Evolutionary conservation across 164 flowering plant genomes (phyloP).

Genomic region (Vitis riparia): DNA sequence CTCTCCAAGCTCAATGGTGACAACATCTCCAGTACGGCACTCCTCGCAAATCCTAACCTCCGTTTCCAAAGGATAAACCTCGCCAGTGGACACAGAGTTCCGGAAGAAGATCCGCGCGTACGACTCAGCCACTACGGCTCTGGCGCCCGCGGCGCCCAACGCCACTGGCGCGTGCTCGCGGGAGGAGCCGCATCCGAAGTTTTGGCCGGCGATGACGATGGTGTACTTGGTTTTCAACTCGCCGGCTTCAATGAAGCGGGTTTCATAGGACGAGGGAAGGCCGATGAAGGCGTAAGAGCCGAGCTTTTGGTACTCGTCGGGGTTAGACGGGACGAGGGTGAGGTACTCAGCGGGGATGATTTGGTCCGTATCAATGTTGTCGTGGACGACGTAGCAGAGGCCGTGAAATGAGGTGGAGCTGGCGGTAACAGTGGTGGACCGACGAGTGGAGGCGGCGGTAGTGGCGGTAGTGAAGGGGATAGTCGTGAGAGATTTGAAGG

Average conservation of each 20-base stretch:
- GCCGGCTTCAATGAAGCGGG: conserved; percentile 64
- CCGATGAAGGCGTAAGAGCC: conserved; percentile 86
- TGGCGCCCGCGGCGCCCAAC: conserved; percentile 80
- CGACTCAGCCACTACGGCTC: conserved; percentile 90
- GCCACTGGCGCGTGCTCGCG: conserved; percentile 99
- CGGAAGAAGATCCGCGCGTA: conserved; percentile 94
- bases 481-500: conserved; percentile 18
- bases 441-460: neutral
- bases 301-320: conserved; percentile 87
- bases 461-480: conserved; percentile 24
- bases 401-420: conserved; percentile 69
- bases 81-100: conserved; percentile 93
- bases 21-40: conserved; percentile 82
- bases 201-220: conserved; percentile 77
- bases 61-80: conserved; percentile 85
- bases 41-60: conserved; percentile 84
- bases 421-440: conserved; percentile 4
- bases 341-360: conserved; percentile 97
- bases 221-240: conserved; percentile 56
- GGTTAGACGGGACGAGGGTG: conserved; percentile 92
- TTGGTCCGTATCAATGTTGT: conserved; percentile 98
- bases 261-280: conserved; percentile 64
- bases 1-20: conserved; percentile 71
- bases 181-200: conserved; percentile 97
- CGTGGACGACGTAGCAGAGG: conserved; percentile 82